A percentile compares a stretch with the other conserved stretches of the same genome.
These are phyloP conservation scores for Aphanocladium album DNA, from an alignment of 2,329 filamentous ascomycete genomes.

Conservation along the genomic window DNA sequence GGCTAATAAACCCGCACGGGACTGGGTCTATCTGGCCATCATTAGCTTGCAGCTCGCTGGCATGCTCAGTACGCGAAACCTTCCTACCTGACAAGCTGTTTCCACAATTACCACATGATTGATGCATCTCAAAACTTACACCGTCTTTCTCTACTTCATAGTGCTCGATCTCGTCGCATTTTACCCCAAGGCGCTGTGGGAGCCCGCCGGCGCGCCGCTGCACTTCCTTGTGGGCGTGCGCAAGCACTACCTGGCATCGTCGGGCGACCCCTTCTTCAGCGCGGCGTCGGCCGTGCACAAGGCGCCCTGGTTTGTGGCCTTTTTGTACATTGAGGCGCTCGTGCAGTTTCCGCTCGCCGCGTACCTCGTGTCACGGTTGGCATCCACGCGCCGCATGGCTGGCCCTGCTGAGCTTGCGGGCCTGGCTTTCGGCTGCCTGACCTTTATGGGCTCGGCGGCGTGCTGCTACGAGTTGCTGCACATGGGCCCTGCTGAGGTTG, in stretches of 20 bases:
- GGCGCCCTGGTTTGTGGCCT: slow-evolving; percentile 47
- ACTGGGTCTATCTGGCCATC: slow-evolving; percentile 32
- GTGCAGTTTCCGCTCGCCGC: slow-evolving; percentile 46
- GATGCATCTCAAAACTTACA: background rate
- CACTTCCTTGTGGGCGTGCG: slow-evolving; percentile 43
- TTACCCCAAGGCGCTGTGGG: slow-evolving; percentile 45
- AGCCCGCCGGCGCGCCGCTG: slow-evolving; percentile 37
- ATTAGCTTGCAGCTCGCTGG: slow-evolving; percentile 29
- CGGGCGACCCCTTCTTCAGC: slow-evolving; percentile 50
- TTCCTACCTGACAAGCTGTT: too few relatives aligned
- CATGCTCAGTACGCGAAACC: slow-evolving; percentile 33
- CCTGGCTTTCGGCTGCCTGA: slow-evolving; percentile 47
- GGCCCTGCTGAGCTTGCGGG: slow-evolving; percentile 44
- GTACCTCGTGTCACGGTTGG: slow-evolving; percentile 42
- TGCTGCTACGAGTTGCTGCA: slow-evolving; percentile 47
- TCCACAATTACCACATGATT: too few relatives aligned
- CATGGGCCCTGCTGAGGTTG: slow-evolving; percentile 44
- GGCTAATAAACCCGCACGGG: slow-evolving; percentile 19
- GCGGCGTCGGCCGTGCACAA: slow-evolving; percentile 26
- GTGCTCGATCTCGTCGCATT: slow-evolving; percentile 50
- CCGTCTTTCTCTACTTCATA: slow-evolving; percentile 24
- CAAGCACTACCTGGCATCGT: slow-evolving; percentile 40
- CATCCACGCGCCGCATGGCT: slow-evolving; percentile 27
- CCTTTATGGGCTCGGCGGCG: slow-evolving; percentile 45
- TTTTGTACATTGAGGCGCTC: slow-evolving; percentile 45